Evolutionary conservation across 108 stramenopile species (phyloP), one percentile per base, ranked within the genome.

Genomic region (Chaetoceros muelleri): DNA sequence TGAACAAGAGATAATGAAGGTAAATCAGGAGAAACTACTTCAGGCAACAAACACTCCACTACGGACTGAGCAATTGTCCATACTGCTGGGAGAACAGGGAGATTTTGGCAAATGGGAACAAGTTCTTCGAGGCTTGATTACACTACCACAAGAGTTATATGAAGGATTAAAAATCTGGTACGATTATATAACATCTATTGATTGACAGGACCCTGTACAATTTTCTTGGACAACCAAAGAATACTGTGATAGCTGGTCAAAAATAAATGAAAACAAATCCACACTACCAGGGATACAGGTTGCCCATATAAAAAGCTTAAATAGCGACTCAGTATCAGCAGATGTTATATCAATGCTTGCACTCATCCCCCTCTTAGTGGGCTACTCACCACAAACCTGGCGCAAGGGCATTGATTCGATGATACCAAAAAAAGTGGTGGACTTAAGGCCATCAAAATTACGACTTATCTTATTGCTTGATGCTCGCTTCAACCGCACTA

Each of bases 391-490:
- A 2, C 17, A 28, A 7, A 19, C 27, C 2, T 64, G 55, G 62
- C 2, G 18, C 3, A n/a, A 56, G 24, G 62, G 48, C 2, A 46
- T 64, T 23, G 53, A 64, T 54, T 26, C 44, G 13, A 46, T 64
- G 54, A 29, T 64, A 17, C 49, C 29, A 7, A 64, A 64, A 29
- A 64, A 64, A 24, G 34, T 40, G 13, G 17, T 30, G 2, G 24
- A 26, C n/a, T 29, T 20, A 5, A 40, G 34, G 13, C 34, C 34
- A 10, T 10, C 5, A 5, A 40, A 40, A 13, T 13, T 69, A 19
- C 28, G 68, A 2, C 48, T 24, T 0, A 51, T 62, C 8, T 22
- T 57, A 7, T 44, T 63, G 17, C 44, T 62, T 25, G 61, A 69
- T 23, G 27, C 30, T n/a, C 17, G 20, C 8, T 53, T 28, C 24